Base-by-base conservation (phyloP, 108 stramenopile species). In the Parietichytrium sp. region DNA sequence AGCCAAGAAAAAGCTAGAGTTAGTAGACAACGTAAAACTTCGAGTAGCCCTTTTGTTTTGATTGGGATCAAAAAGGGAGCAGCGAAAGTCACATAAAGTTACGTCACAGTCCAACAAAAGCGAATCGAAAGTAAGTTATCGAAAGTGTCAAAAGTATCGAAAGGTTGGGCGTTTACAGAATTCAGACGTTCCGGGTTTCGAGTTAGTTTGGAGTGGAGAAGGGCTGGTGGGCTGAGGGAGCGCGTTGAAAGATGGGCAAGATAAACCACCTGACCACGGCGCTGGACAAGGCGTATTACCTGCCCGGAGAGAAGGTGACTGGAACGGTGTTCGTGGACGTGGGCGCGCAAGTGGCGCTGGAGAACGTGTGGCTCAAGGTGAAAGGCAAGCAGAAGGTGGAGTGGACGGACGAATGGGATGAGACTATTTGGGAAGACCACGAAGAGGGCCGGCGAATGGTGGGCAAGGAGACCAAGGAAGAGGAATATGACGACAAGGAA, bases 241-340 rank as follows among this genome's bases (percentile, higher is more conserved):
- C n/a, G n/a, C n/a, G n/a, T n/a, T n/a, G 52, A 27, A 52, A 52
- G 12, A 72, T 72, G 55, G 55, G 55, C 55, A 72, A 72, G 55
- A 38, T 72, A 20, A 38, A 38, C 38, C 33, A 72, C 20, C 55
- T 72, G 30, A 30, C 33, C 20, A 38, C 42, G 55, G 55, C 55
- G 30, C 38, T 72, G 55, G 55, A 72, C 55, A 72, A 18, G 55
- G 36, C 55, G 38, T 72, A 31, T 38, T 72, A 72, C 55, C 33
- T 38, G 55, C 55, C 55, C 36, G 55, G 55, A 7, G 55, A 72
- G 18, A 38, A 72, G 8, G 55, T 72, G 30, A 8, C 16, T 4
- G 55, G 55, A 8, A 72, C 55, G 36, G 55, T 72, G 6, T 72
- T 42, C 29, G 29, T 72, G 38, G 55, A 72, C 36, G 20, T 72